Evolutionary conservation across 75 land plant genomes (phyloP), one percentile per base, ranked within the genome.

Genomic region (Cryptomeria japonica): DNA sequence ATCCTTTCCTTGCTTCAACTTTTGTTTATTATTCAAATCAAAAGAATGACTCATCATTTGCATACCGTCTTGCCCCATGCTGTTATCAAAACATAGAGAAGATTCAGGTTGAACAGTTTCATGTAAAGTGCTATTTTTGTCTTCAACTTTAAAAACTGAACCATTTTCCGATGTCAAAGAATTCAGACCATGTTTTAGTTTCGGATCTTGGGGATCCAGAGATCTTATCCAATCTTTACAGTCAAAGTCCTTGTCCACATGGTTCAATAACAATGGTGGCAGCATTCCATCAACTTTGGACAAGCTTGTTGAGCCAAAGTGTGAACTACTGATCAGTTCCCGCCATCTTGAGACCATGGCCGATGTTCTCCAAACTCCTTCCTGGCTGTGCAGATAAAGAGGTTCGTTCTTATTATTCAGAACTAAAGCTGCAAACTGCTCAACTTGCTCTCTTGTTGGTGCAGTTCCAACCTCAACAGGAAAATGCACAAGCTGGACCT

Each of bases 301-400:
- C 68, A 85, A 46, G 41, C 68, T 55, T 34, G 36, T 56, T 56
- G 89, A 38, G 38, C 49, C 36, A 47, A 77, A 3, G 16, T 47
- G 88, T 42, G 87, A 76, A 31, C 49, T 58, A 84, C 44, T 87
- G 37, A 91, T 91, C 85, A 91, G 93, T 68, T 96, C 97, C 72
- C 97, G 91, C 99, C 99, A 98, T 88, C 97, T 94, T 28, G 99
- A 95, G 31, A 98, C 93, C 98, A 98, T 95, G 15, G 99, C 96
- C 86, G 96, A 94, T 77, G 97, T 89, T 89, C 99, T 95, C 86
- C 92, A 86, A 42, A 93, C 92, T 58, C 99, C 99, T 84, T 93
- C 96, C 80, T 94, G 93, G 87, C 97, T 96, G 77, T 98, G 99
- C 5, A 98, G 91, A 93, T 95, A 98, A 49, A 97, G 86, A 16